phyloP scores from a whole-genome alignment of 768 basidiomycete species.

The Suillus cothurnatus region DNA sequence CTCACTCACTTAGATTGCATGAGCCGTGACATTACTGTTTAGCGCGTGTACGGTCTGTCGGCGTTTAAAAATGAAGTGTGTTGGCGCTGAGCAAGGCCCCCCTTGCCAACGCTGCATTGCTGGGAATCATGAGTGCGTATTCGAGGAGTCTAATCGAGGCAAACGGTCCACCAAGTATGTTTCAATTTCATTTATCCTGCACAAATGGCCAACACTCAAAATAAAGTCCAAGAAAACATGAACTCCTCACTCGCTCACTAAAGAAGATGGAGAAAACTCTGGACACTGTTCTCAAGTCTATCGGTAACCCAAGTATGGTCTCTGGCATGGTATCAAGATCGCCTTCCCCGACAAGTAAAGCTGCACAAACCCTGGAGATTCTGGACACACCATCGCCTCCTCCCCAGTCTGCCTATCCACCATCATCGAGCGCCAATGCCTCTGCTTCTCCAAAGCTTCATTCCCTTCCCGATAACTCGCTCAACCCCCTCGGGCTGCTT shows the following conservation, averaged over 20 bases:
- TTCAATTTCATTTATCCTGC: constrained; percentile 16
- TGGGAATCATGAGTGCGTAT: constrained; percentile 89
- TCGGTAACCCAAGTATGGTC: constrained; percentile 79
- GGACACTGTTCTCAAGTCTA: constrained; percentile 88
- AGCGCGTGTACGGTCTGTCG: constrained; percentile 93
- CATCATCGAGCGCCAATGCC: constrained; percentile 22
- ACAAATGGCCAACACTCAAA: constrained; percentile 31
- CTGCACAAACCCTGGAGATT: constrained; percentile 54
- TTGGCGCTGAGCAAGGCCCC: constrained; percentile 86
- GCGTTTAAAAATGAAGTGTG: constrained; percentile 92
- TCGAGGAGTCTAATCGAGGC: constrained; percentile 96
- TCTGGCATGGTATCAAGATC: constrained; percentile 83
- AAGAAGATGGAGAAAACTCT: constrained; percentile 91
- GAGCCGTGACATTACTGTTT: constrained; percentile 18
- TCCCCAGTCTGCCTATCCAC: constrained; percentile 39
- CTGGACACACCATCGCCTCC: constrained; percentile 54
- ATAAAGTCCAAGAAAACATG: constrained; percentile 69
- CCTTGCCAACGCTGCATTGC: constrained; percentile 86
- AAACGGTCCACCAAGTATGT: constrained; percentile 82
- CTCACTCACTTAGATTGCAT: neutral
- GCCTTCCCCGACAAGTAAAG: constrained; percentile 65
- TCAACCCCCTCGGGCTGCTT: constrained; percentile 91
- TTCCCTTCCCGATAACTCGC: constrained; percentile 85
- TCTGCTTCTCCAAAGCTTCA: constrained; percentile 83
- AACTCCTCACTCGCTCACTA: constrained; percentile 76